These are phyloP conservation scores for Apiotrichum brassicae DNA, from an alignment of 1,284 basidiomycete species.

Conservation along the genomic window DNA sequence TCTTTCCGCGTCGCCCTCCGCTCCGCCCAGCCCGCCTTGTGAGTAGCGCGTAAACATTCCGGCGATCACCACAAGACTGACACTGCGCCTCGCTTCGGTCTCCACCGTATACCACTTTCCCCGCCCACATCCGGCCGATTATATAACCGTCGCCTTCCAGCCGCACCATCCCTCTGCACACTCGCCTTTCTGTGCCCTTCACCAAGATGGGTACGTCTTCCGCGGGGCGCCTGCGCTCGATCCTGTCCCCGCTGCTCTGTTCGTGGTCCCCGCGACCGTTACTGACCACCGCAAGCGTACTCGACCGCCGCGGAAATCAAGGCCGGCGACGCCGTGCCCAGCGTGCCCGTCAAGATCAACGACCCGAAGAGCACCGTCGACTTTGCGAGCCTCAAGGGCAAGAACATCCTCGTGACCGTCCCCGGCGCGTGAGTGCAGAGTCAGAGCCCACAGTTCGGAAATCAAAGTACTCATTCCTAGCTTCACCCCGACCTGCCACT, in stretches of 20 bases:
- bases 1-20: neutral
- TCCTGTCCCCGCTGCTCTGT: neutral
- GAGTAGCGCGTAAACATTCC: neutral
- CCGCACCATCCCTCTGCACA: neutral
- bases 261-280: neutral
- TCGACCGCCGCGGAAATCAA: slow-evolving; percentile 51
- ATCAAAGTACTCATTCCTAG: slow-evolving; percentile 11
- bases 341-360: slow-evolving; percentile 57
- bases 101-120: too few relatives aligned
- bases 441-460: neutral
- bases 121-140: too few relatives aligned
- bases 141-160: too few relatives aligned
- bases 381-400: slow-evolving; percentile 56
- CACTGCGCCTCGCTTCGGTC: neutral
- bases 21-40: neutral
- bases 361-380: slow-evolving; percentile 52
- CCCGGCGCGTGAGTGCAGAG: slow-evolving; percentile 32
- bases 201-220: slow-evolving; percentile 1
- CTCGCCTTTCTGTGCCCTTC: neutral
- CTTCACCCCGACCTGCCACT: slow-evolving; percentile 56
- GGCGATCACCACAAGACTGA: too few relatives aligned
- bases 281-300: neutral
- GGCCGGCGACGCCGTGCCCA: slow-evolving; percentile 50
- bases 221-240: neutral
- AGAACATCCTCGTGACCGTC: slow-evolving; percentile 60